Evolutionary conservation across 306 rosid genomes (phyloP).

Genomic region (Parietaria judaica): DNA sequence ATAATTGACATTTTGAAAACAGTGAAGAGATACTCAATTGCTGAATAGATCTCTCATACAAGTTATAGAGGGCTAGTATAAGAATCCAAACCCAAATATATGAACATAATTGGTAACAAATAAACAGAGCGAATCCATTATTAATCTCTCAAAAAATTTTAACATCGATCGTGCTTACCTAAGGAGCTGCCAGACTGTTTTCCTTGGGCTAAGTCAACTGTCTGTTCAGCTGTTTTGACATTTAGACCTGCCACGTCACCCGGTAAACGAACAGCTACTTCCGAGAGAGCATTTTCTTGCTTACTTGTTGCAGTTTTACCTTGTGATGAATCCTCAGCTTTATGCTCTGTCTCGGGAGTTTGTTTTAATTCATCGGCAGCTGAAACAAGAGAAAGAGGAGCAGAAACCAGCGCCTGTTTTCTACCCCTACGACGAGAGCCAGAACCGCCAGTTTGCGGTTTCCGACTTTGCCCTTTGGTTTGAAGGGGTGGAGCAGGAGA

Average conservation of each 20-base stretch:
- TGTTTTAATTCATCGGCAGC: constrained; percentile 35
- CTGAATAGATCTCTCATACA: too few species aligned
- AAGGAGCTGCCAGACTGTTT: constrained; percentile 33
- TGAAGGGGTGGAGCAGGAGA: constrained; percentile 39
- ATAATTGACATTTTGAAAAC: too few species aligned
- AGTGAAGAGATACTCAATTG: too few species aligned
- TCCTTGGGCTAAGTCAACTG: constrained; percentile 23
- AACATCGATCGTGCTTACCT: constrained; percentile 31
- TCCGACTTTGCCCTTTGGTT: constrained; percentile 47
- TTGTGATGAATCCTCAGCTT: constrained; percentile 27
- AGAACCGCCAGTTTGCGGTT: constrained; percentile 51
- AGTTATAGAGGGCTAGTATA: too few species aligned
- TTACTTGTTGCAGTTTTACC: constrained; percentile 24
- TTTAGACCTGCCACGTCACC: constrained; percentile 25
- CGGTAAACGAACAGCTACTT: constrained; percentile 27
- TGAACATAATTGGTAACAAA: too few species aligned
- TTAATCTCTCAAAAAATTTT: neutral
- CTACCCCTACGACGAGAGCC: constrained; percentile 75
- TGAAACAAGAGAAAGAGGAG: constrained; percentile 33
- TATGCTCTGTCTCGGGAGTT: constrained; percentile 28
- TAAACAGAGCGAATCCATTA: too few species aligned
- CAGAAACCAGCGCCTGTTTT: constrained; percentile 39
- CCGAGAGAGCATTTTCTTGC: constrained; percentile 29
- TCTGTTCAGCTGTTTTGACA: constrained; percentile 28
- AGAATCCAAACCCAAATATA: too few species aligned